Conservation (phyloP, 2,329 filamentous ascomycete genomes). For the Beauveria medogensis region DNA sequence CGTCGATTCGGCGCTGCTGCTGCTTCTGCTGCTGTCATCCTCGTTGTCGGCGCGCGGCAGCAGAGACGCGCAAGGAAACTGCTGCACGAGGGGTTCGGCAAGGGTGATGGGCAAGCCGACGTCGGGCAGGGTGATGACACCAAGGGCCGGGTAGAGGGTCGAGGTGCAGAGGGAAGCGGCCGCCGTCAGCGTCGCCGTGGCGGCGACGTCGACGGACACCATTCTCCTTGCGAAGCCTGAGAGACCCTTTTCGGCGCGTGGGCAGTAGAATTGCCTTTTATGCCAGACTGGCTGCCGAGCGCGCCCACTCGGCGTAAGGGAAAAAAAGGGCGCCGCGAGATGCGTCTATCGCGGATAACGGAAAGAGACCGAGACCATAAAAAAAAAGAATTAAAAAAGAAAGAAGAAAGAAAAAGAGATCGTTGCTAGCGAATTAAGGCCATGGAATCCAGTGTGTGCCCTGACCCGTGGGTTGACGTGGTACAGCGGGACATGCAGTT, state of each 20-base stretch:
- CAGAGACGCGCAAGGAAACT: slow-evolving; percentile 24
- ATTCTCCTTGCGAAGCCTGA: background rate
- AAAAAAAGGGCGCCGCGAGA: background rate
- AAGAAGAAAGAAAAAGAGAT: background rate
- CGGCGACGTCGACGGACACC: slow-evolving; percentile 10
- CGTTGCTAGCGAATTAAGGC: background rate
- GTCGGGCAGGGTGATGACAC: slow-evolving; percentile 41
- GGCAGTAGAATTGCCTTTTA: too few species aligned
- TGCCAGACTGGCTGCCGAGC: too few species aligned
- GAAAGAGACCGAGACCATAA: background rate
- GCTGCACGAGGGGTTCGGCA: slow-evolving; percentile 49
- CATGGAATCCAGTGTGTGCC: background rate
- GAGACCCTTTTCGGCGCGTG: too few species aligned
- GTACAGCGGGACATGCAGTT: background rate
- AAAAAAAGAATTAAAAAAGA: background rate
- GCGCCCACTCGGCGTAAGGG: too few species aligned
- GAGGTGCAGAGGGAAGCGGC: slow-evolving; percentile 30
- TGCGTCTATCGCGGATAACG: background rate
- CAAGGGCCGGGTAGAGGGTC: slow-evolving; percentile 35
- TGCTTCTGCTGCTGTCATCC: background rate
- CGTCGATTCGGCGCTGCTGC: background rate
- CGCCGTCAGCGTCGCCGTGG: slow-evolving; percentile 20
- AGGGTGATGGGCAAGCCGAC: slow-evolving; percentile 48
- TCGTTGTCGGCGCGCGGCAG: slow-evolving; percentile 14
- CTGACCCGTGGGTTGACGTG: background rate